These are phyloP conservation scores for Udeniomyces megalosporus DNA, from an alignment of 768 basidiomycete genomes.

Conservation along the genomic window DNA sequence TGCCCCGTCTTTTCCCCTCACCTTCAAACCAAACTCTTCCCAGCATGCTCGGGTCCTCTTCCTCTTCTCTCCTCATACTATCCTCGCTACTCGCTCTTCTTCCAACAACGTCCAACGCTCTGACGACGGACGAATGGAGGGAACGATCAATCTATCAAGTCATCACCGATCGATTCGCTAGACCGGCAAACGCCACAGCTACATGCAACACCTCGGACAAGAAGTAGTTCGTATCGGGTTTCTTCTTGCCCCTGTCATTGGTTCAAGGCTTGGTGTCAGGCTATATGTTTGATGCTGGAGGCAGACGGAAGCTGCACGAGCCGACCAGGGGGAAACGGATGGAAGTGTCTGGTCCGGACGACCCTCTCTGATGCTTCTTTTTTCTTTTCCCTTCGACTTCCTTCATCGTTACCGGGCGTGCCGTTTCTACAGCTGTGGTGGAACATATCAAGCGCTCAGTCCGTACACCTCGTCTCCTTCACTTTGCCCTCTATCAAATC, in stretches of 20 bases:
- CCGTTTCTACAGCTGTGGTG: conserved; percentile 7
- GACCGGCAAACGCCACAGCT: conserved; percentile 17
- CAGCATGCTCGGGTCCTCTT: too few relatives aligned
- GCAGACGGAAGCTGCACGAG: too few relatives aligned
- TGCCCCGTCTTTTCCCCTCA: too few relatives aligned
- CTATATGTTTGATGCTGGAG: too few relatives aligned
- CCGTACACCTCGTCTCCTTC: neutral
- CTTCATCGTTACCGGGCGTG: too few relatives aligned
- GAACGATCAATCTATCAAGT: conserved; percentile 18
- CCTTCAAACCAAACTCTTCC: too few relatives aligned
- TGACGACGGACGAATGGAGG: conserved; percentile 3
- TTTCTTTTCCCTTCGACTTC: neutral
- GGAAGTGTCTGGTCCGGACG: neutral
- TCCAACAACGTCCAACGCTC: neutral
- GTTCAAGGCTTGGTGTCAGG: too few relatives aligned
- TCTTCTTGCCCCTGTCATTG: neutral
- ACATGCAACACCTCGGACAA: conserved; percentile 18
- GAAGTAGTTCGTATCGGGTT: neutral
- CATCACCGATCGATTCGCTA: conserved; percentile 30
- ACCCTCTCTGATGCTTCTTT: neutral
- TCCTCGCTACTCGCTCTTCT: neutral
- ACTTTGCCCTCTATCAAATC: neutral
- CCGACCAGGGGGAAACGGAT: too few relatives aligned
- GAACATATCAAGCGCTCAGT: conserved; percentile 12
- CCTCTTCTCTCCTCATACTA: neutral